Evolutionary conservation across 805 yeast genomes (phyloP).

Genomic region (Candida multigemmis): DNA sequence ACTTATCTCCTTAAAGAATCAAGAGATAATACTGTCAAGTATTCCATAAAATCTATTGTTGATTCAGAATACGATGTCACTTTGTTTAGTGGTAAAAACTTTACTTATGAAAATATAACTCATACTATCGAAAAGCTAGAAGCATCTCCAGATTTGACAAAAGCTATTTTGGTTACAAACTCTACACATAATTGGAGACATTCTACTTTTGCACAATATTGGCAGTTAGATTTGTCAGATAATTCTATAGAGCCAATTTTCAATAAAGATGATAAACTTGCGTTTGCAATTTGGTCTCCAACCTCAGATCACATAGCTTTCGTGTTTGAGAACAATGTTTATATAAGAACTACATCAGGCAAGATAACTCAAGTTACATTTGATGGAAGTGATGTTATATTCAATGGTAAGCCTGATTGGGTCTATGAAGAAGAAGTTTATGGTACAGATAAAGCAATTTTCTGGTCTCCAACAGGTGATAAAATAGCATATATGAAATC

Average conservation of each 20-base stretch:
- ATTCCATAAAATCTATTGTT: constrained; percentile 44
- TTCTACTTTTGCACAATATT: constrained; percentile 53
- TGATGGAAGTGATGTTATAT: constrained; percentile 44
- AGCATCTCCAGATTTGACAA: constrained; percentile 59
- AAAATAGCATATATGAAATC: constrained; percentile 44
- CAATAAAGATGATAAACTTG: constrained; percentile 15
- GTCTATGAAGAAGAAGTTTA: constrained; percentile 76
- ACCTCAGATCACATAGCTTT: constrained; percentile 45
- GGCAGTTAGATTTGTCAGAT: constrained; percentile 45
- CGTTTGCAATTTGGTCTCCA: constrained; percentile 61
- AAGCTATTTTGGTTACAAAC: constrained; percentile 53
- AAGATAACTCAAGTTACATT: constrained; percentile 27
- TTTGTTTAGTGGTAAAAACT: constrained; percentile 41
- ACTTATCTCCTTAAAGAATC: constrained; percentile 40
- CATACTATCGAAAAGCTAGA: constrained; percentile 44
- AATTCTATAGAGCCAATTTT: constrained; percentile 14
- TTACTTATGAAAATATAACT: constrained; percentile 27
- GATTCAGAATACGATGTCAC: constrained; percentile 35
- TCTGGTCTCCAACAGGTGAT: constrained; percentile 67
- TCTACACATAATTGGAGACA: constrained; percentile 64
- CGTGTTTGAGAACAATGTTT: constrained; percentile 49
- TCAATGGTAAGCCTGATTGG: constrained; percentile 76
- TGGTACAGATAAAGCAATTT: constrained; percentile 47
- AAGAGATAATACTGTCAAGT: constrained; percentile 31
- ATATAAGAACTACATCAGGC: constrained; percentile 29